Conservation (phyloP, 495 filamentous ascomycete genomes). For the Viridothelium virens region DNA sequence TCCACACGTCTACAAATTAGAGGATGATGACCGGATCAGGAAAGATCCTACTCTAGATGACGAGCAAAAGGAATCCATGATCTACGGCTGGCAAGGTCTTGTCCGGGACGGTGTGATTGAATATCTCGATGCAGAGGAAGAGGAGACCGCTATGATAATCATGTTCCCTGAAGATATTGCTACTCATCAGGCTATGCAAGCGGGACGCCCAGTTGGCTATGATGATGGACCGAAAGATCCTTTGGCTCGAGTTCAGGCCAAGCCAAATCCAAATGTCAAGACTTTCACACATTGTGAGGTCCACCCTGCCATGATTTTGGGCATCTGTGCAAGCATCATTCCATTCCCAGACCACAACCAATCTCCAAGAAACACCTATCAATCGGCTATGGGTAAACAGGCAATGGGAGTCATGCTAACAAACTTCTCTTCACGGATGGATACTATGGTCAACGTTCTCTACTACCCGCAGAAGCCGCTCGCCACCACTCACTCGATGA, state of each 20-base stretch:
- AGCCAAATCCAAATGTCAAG: slow-evolving; percentile 70
- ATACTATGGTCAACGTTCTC: slow-evolving; percentile 98
- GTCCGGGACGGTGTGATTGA: slow-evolving; percentile 77
- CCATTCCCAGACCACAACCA: slow-evolving; percentile 99
- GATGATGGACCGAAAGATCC: slow-evolving; percentile 46
- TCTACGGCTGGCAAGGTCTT: slow-evolving; percentile 82
- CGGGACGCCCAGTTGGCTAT: slow-evolving; percentile 55
- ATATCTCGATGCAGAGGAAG: slow-evolving; percentile 95
- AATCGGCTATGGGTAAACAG: slow-evolving; percentile 99
- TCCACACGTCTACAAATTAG: slow-evolving; percentile 62
- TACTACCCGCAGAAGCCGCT: slow-evolving; percentile 98
- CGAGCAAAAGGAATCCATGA: slow-evolving; percentile 52
- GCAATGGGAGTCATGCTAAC: slow-evolving; percentile 98
- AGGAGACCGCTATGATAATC: slow-evolving; percentile 96
- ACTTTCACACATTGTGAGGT: slow-evolving; percentile 98
- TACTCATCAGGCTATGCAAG: slow-evolving; percentile 51
- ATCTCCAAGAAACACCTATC: slow-evolving; percentile 97
- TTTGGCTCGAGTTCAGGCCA: slow-evolving; percentile 78
- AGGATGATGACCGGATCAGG: slow-evolving; percentile 43
- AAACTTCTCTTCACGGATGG: slow-evolving; percentile 92
- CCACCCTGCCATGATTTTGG: slow-evolving; percentile 97
- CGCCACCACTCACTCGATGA: slow-evolving; percentile 94
- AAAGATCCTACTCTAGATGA: slow-evolving; percentile 42
- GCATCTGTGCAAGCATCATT: slow-evolving; percentile 97
- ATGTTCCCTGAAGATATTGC: slow-evolving; percentile 96